These are phyloP conservation scores for Candida glaebosa DNA, from an alignment of 805 yeast species.

Conservation along the genomic window DNA sequence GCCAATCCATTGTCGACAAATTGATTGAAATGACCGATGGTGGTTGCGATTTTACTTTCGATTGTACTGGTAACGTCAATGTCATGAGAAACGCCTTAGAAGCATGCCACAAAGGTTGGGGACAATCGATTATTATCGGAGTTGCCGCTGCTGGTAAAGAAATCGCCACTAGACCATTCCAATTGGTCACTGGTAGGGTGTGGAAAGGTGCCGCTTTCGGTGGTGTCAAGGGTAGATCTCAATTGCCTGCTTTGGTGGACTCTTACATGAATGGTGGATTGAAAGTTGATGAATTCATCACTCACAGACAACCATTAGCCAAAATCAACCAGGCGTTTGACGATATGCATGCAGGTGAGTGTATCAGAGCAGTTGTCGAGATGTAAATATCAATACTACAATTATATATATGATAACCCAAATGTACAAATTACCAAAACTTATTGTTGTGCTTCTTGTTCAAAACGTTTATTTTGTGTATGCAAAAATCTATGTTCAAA, in stretches of 20 bases:
- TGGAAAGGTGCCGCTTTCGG: constrained; percentile 99
- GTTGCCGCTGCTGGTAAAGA: constrained; percentile 99
- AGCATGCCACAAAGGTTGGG: constrained; percentile 99
- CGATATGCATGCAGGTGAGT: constrained; percentile 90
- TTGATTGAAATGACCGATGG: constrained; percentile 92
- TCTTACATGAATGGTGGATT: constrained; percentile 78
- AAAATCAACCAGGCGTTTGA: constrained; percentile 88
- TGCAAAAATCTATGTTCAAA: neutral
- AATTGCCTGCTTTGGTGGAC: constrained; percentile 85
- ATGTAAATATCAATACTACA: constrained; percentile 31
- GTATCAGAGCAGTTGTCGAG: constrained; percentile 86
- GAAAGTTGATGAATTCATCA: constrained; percentile 90
- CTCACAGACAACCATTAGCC: constrained; percentile 77
- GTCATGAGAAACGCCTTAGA: constrained; percentile 97
- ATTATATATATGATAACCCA: too few relatives aligned
- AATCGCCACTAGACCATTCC: constrained; percentile 96
- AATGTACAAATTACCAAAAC: too few relatives aligned
- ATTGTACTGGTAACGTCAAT: constrained; percentile 93
- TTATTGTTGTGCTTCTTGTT: too few relatives aligned
- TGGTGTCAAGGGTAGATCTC: constrained; percentile 96
- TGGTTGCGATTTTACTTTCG: constrained; percentile 93
- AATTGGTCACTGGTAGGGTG: constrained; percentile 96
- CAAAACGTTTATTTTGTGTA: constrained; percentile 1
- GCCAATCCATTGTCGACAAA: constrained; percentile 74
- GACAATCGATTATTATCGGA: constrained; percentile 90